Percentiles rank a stretch among this genome's conserved stretches.
phyloP scores from a whole-genome alignment of 345 rosid species.

The Physaria fendleri region DNA sequence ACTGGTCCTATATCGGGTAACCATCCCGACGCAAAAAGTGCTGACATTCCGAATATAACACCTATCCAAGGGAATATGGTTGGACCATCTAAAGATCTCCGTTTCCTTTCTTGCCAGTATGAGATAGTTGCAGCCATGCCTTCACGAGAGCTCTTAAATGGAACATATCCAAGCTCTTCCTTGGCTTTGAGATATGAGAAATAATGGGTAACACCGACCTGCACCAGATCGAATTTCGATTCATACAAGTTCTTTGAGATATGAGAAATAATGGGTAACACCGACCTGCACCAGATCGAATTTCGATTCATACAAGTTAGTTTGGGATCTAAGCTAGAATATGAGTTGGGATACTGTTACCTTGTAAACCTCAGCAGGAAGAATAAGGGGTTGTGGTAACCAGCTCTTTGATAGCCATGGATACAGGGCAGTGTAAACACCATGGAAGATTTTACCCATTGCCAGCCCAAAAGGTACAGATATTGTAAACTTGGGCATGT shows the following conservation, averaged over 20 bases:
- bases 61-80: constrained; percentile 53
- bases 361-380: constrained; percentile 94
- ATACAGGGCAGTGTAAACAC: constrained; percentile 55
- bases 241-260: too few species aligned
- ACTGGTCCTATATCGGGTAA: constrained; percentile 69
- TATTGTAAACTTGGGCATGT: constrained; percentile 51
- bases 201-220: constrained; percentile 93
- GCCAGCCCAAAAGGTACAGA: constrained; percentile 50
- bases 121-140: constrained; percentile 86
- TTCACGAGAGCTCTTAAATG: constrained; percentile 66
- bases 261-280: constrained; percentile 85
- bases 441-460: constrained; percentile 52
- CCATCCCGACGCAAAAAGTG: constrained; percentile 46
- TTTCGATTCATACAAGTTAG: constrained; percentile 12
- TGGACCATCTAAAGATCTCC: constrained; percentile 63
- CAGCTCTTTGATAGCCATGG: constrained; percentile 78
- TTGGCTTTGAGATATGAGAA: constrained; percentile 85
- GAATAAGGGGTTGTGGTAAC: constrained; percentile 82
- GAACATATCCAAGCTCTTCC: constrained; percentile 85
- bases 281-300: constrained; percentile 55
- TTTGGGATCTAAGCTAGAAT: background rate
- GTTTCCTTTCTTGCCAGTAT: constrained; percentile 69
- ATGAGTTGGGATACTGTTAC: constrained; percentile 32
- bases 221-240: constrained; percentile 12
- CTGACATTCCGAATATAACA: constrained; percentile 41